Conservation (phyloP, 2,329 filamentous ascomycete genomes). For the Penicillium sclerotiorum region DNA sequence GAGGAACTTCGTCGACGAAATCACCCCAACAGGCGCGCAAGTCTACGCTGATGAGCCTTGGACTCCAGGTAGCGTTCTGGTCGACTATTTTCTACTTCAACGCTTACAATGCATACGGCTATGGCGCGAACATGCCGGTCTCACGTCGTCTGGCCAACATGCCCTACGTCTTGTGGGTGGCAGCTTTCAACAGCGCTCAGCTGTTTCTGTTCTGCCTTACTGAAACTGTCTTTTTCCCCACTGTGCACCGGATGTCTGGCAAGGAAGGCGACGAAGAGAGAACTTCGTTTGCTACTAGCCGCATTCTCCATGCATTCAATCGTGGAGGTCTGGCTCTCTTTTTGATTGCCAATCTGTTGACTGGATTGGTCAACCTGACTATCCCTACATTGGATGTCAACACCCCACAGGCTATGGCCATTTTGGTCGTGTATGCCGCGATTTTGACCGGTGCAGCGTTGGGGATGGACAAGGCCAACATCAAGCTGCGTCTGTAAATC, state of each 20-base stretch:
- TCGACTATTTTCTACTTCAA: constrained; percentile 68
- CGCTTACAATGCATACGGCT: constrained; percentile 69
- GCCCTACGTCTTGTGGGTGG: constrained; percentile 89
- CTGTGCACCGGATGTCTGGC: constrained; percentile 61
- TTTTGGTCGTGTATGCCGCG: constrained; percentile 73
- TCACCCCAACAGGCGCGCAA: constrained; percentile 50
- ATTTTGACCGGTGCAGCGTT: constrained; percentile 67
- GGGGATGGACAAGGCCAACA: constrained; percentile 41
- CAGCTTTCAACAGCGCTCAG: constrained; percentile 87
- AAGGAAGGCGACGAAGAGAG: constrained; percentile 63
- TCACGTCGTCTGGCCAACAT: constrained; percentile 90
- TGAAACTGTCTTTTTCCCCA: constrained; percentile 77
- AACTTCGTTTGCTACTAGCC: constrained; percentile 72
- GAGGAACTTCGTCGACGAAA: constrained; percentile 52
- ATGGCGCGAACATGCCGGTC: constrained; percentile 66
- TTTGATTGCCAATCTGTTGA: constrained; percentile 83
- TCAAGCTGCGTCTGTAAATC: constrained; percentile 34
- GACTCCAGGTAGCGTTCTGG: constrained; percentile 69
- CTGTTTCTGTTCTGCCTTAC: constrained; percentile 75
- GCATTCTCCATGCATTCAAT: constrained; percentile 81
- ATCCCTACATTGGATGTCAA: constrained; percentile 76
- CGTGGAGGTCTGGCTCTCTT: constrained; percentile 85
- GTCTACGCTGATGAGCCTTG: constrained; percentile 65
- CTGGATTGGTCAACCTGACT: constrained; percentile 85
- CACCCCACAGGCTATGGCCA: constrained; percentile 66